Evolutionary conservation across 495 filamentous ascomycete species (phyloP).

Genomic region (Penicillium lagena): DNA sequence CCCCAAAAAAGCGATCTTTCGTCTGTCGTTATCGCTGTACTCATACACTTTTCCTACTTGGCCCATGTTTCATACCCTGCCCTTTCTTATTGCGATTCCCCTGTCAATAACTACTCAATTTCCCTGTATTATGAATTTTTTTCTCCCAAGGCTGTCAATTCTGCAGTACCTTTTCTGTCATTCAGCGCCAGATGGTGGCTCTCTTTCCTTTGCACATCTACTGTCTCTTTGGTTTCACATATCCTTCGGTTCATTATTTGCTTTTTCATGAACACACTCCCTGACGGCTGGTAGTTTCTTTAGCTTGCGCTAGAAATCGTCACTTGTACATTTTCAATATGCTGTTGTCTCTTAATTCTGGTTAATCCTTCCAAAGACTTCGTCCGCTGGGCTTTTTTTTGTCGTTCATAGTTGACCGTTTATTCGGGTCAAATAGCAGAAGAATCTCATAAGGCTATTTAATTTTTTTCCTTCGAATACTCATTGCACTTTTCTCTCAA

Average conservation of each 20-base stretch:
- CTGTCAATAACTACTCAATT: conserved; percentile 7
- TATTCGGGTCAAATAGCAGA: too few relatives aligned
- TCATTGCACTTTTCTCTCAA: too few relatives aligned
- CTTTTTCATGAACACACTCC: neutral
- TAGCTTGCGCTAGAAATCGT: conserved; percentile 4
- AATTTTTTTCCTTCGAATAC: too few relatives aligned
- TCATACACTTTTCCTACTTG: conserved; percentile 3
- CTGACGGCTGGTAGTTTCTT: conserved; percentile 16
- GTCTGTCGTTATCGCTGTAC: conserved; percentile 13
- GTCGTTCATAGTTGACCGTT: too few relatives aligned
- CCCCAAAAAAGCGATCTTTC: conserved; percentile 2
- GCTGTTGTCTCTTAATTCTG: too few relatives aligned
- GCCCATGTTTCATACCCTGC: conserved; percentile 19
- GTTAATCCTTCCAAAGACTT: too few relatives aligned
- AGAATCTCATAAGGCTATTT: too few relatives aligned
- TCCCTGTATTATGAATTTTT: conserved; percentile 50
- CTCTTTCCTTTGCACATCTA: conserved; percentile 7
- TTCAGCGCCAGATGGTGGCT: conserved; percentile 17
- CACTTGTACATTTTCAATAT: conserved; percentile 17
- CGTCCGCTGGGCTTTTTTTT: too few relatives aligned
- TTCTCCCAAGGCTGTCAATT: conserved; percentile 16
- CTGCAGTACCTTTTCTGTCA: conserved; percentile 13
- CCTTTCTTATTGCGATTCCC: conserved; percentile 24
- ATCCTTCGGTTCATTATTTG: conserved; percentile 4
- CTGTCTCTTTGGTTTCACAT: conserved; percentile 12